phyloP scores from a whole-genome alignment of 2,329 filamentous ascomycete species.

The Pseudogymnoascus sp. region DNA sequence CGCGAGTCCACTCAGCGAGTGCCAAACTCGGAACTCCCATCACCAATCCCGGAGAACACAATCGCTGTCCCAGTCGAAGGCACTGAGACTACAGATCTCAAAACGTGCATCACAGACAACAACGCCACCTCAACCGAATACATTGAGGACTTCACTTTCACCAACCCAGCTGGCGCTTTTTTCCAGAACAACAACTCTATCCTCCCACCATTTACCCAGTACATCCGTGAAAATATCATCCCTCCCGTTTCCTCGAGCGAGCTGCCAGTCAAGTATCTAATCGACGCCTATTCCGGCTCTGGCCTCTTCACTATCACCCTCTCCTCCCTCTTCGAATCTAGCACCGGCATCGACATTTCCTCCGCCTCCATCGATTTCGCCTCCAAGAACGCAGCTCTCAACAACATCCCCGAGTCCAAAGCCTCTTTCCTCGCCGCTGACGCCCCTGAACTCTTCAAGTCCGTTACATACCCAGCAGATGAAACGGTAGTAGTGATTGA shows the following conservation, averaged over 20 bases:
- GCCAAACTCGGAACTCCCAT: slow-evolving; percentile 36
- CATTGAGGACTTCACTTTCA: slow-evolving; percentile 76
- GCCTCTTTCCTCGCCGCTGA: slow-evolving; percentile 87
- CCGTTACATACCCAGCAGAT: slow-evolving; percentile 64
- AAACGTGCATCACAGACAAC: slow-evolving; percentile 81
- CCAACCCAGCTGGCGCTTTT: slow-evolving; percentile 87
- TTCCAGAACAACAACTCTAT: slow-evolving; percentile 99
- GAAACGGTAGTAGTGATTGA: slow-evolving; percentile 94
- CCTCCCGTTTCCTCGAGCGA: slow-evolving; percentile 38
- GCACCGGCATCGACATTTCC: slow-evolving; percentile 86
- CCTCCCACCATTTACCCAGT: slow-evolving; percentile 75
- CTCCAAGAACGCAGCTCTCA: slow-evolving; percentile 68
- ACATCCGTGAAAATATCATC: slow-evolving; percentile 74
- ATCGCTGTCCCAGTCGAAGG: slow-evolving; percentile 17
- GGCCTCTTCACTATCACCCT: slow-evolving; percentile 96
- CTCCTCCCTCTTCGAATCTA: slow-evolving; percentile 74
- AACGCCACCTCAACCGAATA: slow-evolving; percentile 83
- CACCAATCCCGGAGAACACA: slow-evolving; percentile 15
- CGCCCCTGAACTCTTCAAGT: slow-evolving; percentile 73
- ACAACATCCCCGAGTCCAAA: slow-evolving; percentile 59
- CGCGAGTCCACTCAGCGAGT: slow-evolving; percentile 75
- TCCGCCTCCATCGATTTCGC: slow-evolving; percentile 72
- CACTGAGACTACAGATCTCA: slow-evolving; percentile 57
- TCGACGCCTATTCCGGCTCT: slow-evolving; percentile 95
- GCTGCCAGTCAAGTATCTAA: slow-evolving; percentile 67